A percentile compares a stretch with the other conserved stretches of the same genome.
Evolutionary conservation across 768 basidiomycete species (phyloP).

Genomic region (Suillus variegatus): DNA sequence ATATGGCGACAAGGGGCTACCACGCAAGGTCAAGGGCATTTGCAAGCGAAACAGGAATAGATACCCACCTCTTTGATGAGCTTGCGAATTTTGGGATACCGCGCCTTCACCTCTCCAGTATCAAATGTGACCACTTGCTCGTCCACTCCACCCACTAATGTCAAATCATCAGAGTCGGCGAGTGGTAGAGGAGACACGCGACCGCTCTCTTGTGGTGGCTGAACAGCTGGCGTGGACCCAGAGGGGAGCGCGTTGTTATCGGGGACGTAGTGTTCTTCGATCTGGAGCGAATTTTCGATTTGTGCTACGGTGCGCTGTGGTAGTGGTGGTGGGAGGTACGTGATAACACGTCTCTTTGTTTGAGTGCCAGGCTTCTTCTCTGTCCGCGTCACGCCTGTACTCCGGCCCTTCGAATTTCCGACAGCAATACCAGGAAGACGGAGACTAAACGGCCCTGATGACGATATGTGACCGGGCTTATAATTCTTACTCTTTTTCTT

Average conservation of each 20-base stretch:
- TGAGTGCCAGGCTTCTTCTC: neutral
- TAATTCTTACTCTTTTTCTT: conserved; percentile 8
- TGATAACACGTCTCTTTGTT: conserved; percentile 26
- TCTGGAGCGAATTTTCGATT: neutral
- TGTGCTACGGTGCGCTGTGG: neutral
- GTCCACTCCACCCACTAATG: conserved; percentile 27
- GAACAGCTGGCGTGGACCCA: neutral
- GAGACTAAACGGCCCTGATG: conserved; percentile 24
- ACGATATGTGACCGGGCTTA: conserved; percentile 10
- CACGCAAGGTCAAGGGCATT: neutral
- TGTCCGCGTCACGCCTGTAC: neutral
- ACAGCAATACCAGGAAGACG: conserved; percentile 17
- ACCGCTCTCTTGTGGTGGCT: neutral
- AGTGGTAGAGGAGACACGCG: conserved; percentile 7
- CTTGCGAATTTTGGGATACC: conserved; percentile 20
- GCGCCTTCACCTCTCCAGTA: conserved; percentile 19
- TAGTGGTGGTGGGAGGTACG: conserved; percentile 29
- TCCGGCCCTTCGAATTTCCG: neutral
- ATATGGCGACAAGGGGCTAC: neutral
- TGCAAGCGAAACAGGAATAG: neutral
- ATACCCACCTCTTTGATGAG: conserved; percentile 27
- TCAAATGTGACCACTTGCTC: conserved; percentile 16
- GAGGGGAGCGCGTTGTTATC: neutral
- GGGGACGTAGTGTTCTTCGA: neutral
- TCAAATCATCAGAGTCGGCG: conserved; percentile 27